Evolutionary conservation across 2,329 filamentous ascomycete genomes (phyloP).

Genomic region (Colletotrichum navitas): DNA sequence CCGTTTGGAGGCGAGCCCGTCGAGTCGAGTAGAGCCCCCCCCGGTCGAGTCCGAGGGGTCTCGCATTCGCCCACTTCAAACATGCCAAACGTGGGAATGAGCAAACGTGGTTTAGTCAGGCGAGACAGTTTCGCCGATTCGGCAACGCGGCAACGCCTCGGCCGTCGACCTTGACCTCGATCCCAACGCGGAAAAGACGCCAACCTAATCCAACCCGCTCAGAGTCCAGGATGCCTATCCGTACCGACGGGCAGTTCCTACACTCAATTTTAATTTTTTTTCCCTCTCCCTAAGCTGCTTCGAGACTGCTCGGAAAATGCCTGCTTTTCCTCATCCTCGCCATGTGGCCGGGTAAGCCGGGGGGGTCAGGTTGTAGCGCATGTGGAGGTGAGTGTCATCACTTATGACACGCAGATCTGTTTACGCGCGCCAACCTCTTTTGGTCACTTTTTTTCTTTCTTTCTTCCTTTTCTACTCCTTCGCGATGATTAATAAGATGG

Average conservation of each 20-base stretch:
- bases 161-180: slow-evolving; percentile 10
- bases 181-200: background rate
- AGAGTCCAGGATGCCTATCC: too few species aligned
- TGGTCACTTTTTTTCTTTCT: background rate
- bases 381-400: slow-evolving; percentile 39
- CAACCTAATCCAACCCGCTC: too few species aligned
- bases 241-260: background rate
- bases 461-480: background rate
- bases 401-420: slow-evolving; percentile 23
- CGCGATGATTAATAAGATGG: background rate
- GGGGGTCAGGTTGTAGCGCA: slow-evolving; percentile 28
- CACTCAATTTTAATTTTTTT: background rate
- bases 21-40: background rate
- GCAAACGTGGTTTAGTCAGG: background rate
- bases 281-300: background rate
- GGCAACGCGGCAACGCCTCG: slow-evolving; percentile 23
- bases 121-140: slow-evolving; percentile 22
- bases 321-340: slow-evolving; percentile 10
- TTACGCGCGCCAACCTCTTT: background rate
- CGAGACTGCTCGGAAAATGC: slow-evolving; percentile 7
- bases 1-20: background rate
- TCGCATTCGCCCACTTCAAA: slow-evolving; percentile 2
- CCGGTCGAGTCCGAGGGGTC: slow-evolving; percentile 17
- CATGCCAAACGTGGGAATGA: background rate
- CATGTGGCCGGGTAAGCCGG: slow-evolving; percentile 14